Percentiles rank a stretch among this genome's conserved stretches.
These are phyloP conservation scores for Phytophthora meadii DNA, from an alignment of 352 stramenopile species.

Conservation along the genomic window DNA sequence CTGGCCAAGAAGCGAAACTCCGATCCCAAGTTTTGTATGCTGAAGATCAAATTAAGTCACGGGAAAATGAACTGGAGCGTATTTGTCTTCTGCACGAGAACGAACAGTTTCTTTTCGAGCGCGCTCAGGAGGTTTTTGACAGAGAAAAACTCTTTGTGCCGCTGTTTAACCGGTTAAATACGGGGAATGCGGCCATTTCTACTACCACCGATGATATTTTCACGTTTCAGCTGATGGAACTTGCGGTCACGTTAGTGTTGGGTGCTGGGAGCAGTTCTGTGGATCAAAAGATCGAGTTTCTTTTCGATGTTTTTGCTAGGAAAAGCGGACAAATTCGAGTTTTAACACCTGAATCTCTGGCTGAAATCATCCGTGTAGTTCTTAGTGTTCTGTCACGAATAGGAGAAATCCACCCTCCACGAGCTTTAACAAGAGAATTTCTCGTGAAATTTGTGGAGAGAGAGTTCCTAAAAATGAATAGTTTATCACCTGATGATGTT, in stretches of 20 bases:
- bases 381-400: slow-evolving; percentile 60
- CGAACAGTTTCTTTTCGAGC: slow-evolving; percentile 77
- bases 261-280: slow-evolving; percentile 54
- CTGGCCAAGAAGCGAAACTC: slow-evolving; percentile 58
- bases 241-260: slow-evolving; percentile 61
- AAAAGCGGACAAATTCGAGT: slow-evolving; percentile 42
- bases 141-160: slow-evolving; percentile 74
- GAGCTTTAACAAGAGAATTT: slow-evolving; percentile 45
- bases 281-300: slow-evolving; percentile 71
- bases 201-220: slow-evolving; percentile 2
- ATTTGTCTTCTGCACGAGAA: slow-evolving; percentile 64
- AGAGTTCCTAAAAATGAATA: slow-evolving; percentile 71
- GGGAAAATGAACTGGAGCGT: slow-evolving; percentile 63
- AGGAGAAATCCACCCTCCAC: slow-evolving; percentile 60
- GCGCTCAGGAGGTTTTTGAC: slow-evolving; percentile 60
- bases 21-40: slow-evolving; percentile 76
- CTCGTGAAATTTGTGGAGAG: slow-evolving; percentile 56
- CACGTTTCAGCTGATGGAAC: slow-evolving; percentile 45
- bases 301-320: slow-evolving; percentile 74
- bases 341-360: slow-evolving; percentile 50
- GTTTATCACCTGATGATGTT: slow-evolving; percentile 19
- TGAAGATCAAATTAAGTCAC: slow-evolving; percentile 72
- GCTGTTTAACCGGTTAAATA: slow-evolving; percentile 57
- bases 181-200: neutral
- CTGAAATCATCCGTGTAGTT: slow-evolving; percentile 60